phyloP scores from a whole-genome alignment of 2,329 filamentous ascomycete species.

The Colletotrichum limetticola region DNA sequence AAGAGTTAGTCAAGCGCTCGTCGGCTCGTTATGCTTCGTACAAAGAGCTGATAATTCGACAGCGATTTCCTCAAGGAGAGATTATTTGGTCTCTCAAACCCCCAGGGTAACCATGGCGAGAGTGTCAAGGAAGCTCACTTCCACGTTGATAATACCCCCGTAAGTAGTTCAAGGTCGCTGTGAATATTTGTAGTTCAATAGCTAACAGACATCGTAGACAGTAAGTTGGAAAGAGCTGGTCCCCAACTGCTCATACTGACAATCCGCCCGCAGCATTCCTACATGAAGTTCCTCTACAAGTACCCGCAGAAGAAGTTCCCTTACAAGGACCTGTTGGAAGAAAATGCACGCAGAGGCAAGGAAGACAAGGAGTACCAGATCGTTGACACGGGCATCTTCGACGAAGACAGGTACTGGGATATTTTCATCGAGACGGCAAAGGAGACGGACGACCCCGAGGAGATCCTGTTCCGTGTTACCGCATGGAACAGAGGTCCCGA shows the following conservation, averaged over 20 bases:
- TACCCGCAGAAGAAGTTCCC: conserved; percentile 93
- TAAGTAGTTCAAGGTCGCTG: conserved; percentile 44
- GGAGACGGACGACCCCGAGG: conserved; percentile 89
- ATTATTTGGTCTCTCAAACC: conserved; percentile 93
- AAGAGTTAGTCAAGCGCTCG: conserved; percentile 73
- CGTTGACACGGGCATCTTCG: conserved; percentile 87
- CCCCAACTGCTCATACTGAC: conserved; percentile 31
- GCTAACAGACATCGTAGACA: conserved; percentile 29
- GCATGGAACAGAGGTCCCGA: conserved; percentile 96
- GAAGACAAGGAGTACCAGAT: conserved; percentile 91
- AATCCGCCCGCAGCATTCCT: conserved; percentile 76
- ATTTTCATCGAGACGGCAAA: conserved; percentile 97
- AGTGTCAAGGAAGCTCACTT: conserved; percentile 98
- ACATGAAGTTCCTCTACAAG: conserved; percentile 99
- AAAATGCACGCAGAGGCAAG: conserved; percentile 82
- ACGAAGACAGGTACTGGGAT: conserved; percentile 94
- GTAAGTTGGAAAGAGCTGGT: conserved; percentile 20
- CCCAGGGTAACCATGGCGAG: conserved; percentile 96
- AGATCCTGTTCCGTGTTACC: conserved; percentile 92
- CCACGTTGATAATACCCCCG: conserved; percentile 92
- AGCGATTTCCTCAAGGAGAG: conserved; percentile 95
- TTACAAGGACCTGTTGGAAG: conserved; percentile 86
- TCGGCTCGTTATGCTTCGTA: conserved; percentile 28
- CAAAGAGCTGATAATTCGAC: conserved; percentile 49
- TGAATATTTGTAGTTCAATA: not conserved